Base-by-base conservation (phyloP, 805 yeast genomes). In the Metschnikowia cubensis region DNA sequence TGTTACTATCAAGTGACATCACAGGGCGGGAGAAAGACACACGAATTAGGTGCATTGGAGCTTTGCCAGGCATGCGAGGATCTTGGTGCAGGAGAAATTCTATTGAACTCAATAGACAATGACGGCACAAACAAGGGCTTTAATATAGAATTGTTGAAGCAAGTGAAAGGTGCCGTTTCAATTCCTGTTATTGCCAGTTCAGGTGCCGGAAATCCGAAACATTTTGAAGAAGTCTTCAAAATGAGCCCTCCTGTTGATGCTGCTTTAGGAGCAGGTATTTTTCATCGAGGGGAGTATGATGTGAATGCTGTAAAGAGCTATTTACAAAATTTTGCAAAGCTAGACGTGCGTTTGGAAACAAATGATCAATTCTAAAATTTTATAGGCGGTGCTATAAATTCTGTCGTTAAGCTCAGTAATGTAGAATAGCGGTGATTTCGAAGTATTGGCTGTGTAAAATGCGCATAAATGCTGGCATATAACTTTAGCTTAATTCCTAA, bases 181-280 rank as follows among this genome's bases (percentile, higher is more conserved):
- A 86, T 95, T 43, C 99, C 99, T 0, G 97, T 94, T 2, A 94
- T 94, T 66, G 98, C 99, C 0, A 90, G 97, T 6, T 85, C 95
- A 54, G 99, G 99, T 49, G 99, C 99, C 5, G 99, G 99, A 46
- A 81, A 73, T 20, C 99, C 99, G 1, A 79, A 75, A 45, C 98
- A 94, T 70, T 94, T 94, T 65, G 82, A 81, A 55, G 89, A 94
- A 56, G 99, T 89, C 2, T 94, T 94, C 63, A 76, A 74, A 42
- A 53, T 70, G 62, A 75, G 84, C 41, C 90, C 97, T 14, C 75
- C 79, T 5, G 85, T 94, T 1, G 99, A 94, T 70, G 99, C 99
- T 39, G 98, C 99, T 15, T 76, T 94, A 37, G 99, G 99, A 35
- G 99, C 99, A 3, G 99, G 99, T 40, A 86, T 94, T 85, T 94